These are phyloP conservation scores for Aspergillus fijiensis DNA, from an alignment of 2,329 filamentous ascomycete genomes.

Conservation along the genomic window DNA sequence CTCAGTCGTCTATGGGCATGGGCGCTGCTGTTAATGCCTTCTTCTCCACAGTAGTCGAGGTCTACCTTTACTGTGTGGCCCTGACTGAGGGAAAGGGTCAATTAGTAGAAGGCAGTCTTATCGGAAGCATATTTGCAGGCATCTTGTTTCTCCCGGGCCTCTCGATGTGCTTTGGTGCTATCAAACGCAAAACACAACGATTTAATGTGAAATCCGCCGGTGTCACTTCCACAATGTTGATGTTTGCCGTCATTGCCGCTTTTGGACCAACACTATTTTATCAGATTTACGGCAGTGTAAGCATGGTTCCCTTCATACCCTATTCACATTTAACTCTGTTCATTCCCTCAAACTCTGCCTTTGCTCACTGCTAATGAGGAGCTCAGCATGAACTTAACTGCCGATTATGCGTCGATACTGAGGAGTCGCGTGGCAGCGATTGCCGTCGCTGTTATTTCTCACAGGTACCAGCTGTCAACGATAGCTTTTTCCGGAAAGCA, in stretches of 20 bases:
- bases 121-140: conserved; percentile 96
- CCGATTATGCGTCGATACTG: conserved; percentile 60
- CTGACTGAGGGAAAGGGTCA: conserved; percentile 87
- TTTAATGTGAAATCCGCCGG: conserved; percentile 97
- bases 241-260: conserved; percentile 92
- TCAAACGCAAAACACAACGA: conserved; percentile 96
- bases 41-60: conserved; percentile 95
- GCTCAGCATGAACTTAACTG: conserved; percentile 84
- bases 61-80: conserved; percentile 95
- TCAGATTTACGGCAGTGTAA: conserved; percentile 90
- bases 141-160: conserved; percentile 90
- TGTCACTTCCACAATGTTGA: conserved; percentile 94
- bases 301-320: conserved; percentile 26
- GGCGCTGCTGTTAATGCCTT: conserved; percentile 97
- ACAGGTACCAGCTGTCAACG: conserved; percentile 77
- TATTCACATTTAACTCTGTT: background rate
- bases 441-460: conserved; percentile 94
- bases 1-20: conserved; percentile 96
- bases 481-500: conserved; percentile 85
- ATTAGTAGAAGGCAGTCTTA: conserved; percentile 93
- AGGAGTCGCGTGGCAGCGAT: conserved; percentile 53
- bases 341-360: background rate
- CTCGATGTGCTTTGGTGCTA: conserved; percentile 97
- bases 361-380: conserved; percentile 27
- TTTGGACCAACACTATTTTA: conserved; percentile 97